Base-by-base conservation (phyloP, 179 eudicot species). In the Heliamphora pulchella region DNA sequence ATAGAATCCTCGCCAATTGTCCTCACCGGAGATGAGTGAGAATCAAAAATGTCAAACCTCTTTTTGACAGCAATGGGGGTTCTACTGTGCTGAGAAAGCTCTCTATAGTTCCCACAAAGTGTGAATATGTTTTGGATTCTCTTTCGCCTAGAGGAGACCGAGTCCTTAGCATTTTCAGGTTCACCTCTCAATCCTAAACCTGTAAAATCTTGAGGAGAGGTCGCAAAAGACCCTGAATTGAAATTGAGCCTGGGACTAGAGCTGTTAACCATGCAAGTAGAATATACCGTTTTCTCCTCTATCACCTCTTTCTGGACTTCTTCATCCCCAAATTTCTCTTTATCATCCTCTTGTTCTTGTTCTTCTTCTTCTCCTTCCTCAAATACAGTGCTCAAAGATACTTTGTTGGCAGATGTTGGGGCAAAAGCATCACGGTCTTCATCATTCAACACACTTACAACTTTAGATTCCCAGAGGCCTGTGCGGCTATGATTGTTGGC, bases 291-390 rank as follows among this genome's bases (percentile, higher is more conserved):
- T 80, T 89, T 91, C 85, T 94, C 98, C 82, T 94, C 94, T 8
- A 96, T 96, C 10, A 94, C 99, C 78, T 92, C 94, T 85, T 94
- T 92, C 87, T 94, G 91, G 13, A 94, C 94, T 79, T 89, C 98
- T 55, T 87, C 91, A 50, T 89, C 97, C 62, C 22, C 80, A 3
- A 77, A 20, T 58, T 78, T 85, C 48, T 81, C 85, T 8, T 83
- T 83, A 39, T 83, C 86, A 47, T 86, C 92, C n/a, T 85, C 89
- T 15, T 84, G 90, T 3, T 83, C 90, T 73, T 90, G 93, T 7
- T 89, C 94, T 6, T 71, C 82, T 80, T 93, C 97, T 59, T 91
- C 97, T 79, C 76, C 76, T 22, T 94, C 99, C 90, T 96, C 99
- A 58, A 82, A 92, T 50, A 96, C 98, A 31, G 99, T 96, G 86